Evolutionary conservation across 306 rosid genomes (phyloP), one percentile per base, ranked within the genome.

Genomic region (Nissolia schottii): DNA sequence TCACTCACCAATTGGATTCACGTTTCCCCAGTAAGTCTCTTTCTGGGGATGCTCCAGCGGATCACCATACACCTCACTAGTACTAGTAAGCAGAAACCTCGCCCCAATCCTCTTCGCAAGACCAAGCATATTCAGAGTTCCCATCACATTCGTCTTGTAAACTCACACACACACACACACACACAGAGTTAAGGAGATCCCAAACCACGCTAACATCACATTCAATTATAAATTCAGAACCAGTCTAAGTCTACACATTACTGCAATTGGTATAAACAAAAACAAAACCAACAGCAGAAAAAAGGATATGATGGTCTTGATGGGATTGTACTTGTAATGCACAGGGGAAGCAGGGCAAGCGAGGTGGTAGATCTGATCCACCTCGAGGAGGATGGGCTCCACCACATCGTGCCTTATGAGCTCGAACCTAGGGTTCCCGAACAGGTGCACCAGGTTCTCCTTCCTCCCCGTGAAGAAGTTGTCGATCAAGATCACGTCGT

Each of bases 11-110:
- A 94, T 94, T 13, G 96, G 98, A 82, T 94, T 94, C 11, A 94
- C 98, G 85, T 94, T 94, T 61, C 98, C 98, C 97, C 97, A 91
- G 43, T 91, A 94, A 16, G 97, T 94, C 82, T 94, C 98, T 76
- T 87, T 91, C 85, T 94, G 98, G 10, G 98, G 98, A 87, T 94
- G 98, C 89, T 94, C 92, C 55, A 94, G 81, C 0, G 98, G 98
- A 77, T 94, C 98, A 2, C 97, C 98, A 43, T 94, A 91, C 16
- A 94, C 98, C 89, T 94, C 98, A 78, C 97, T 94, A 1, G 98
- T 94, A 74, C 98, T 94, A 0, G 98, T 94, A 1, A 87, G 85
- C 70, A 90, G 79, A 87, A 90, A 90, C 82, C 92, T 77, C 0
- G 96, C 92, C 25, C 92, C 92, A 70, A 94, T 89, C 66, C 98